These are phyloP conservation scores for Pugionium cornutum DNA, from an alignment of 345 rosid genomes.

Conservation along the genomic window DNA sequence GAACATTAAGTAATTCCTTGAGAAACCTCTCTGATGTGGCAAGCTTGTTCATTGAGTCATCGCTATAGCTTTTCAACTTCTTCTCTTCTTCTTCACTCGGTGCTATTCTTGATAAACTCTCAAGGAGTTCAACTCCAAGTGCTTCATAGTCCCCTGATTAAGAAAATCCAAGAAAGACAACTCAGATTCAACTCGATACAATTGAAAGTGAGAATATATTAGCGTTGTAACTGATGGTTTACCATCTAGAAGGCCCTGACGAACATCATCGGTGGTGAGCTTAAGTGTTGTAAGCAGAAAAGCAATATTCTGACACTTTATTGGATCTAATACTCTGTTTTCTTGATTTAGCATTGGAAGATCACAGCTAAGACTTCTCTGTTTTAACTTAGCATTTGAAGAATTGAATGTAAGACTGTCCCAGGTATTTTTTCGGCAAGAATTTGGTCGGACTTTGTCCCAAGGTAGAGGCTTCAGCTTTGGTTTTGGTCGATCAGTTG, in stretches of 20 bases:
- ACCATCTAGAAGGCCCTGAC: constrained; percentile 81
- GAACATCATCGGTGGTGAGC: constrained; percentile 73
- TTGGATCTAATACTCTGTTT: constrained; percentile 72
- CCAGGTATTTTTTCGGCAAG: constrained; percentile 89
- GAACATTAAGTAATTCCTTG: constrained; percentile 37
- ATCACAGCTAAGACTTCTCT: constrained; percentile 47
- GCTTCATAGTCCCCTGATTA: constrained; percentile 72
- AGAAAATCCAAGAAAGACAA: neutral
- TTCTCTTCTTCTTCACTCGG: constrained; percentile 85
- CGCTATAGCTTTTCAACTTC: constrained; percentile 67
- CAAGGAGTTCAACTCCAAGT: constrained; percentile 86
- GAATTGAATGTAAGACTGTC: constrained; percentile 81
- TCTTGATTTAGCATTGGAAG: constrained; percentile 51
- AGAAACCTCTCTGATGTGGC: constrained; percentile 40
- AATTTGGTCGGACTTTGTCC: constrained; percentile 92
- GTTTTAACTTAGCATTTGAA: constrained; percentile 46
- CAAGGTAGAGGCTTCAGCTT: constrained; percentile 92
- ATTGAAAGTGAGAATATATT: neutral
- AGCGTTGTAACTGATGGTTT: constrained; percentile 17
- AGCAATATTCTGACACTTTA: constrained; percentile 73
- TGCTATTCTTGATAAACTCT: constrained; percentile 77
- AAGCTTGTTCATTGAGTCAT: constrained; percentile 59
- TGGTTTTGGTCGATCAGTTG: constrained; percentile 55
- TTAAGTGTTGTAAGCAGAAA: constrained; percentile 76
- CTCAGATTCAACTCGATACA: constrained; percentile 19